phyloP scores from a whole-genome alignment of 2,329 filamentous ascomycete species.

The Fusarium sp. region DNA sequence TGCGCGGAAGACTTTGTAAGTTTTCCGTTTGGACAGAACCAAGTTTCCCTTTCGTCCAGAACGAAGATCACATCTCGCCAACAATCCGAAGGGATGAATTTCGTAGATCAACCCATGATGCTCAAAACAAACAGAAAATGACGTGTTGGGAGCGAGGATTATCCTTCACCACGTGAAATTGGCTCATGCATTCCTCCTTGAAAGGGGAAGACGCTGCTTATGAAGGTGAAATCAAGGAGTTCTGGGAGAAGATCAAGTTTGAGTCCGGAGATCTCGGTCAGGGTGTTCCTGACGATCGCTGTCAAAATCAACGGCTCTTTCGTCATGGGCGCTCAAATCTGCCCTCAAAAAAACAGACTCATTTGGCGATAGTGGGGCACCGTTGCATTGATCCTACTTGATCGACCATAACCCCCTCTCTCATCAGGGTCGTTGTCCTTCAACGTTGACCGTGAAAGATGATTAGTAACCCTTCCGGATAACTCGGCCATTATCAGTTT shows the following conservation, averaged over 20 bases:
- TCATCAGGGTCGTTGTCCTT: background rate
- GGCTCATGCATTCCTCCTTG: background rate
- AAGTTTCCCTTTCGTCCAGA: background rate
- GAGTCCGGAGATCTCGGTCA: background rate
- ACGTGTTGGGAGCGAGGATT: background rate
- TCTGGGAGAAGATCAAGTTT: background rate
- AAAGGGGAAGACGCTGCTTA: background rate
- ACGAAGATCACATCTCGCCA: background rate
- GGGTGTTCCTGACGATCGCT: constrained; percentile 1
- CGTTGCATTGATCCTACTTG: constrained; percentile 7
- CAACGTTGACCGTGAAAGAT: background rate
- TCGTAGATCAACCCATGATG: background rate
- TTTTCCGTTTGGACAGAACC: background rate
- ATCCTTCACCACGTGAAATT: background rate
- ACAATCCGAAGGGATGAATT: background rate
- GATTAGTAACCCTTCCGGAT: background rate
- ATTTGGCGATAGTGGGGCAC: constrained; percentile 9
- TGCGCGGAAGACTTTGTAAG: background rate
- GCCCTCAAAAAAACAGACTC: constrained; percentile 4
- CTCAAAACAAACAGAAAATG: background rate
- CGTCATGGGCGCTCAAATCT: constrained; percentile 18
- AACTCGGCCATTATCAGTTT: background rate
- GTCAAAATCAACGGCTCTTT: background rate
- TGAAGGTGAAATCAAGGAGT: background rate
- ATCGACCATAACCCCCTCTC: background rate